A percentile compares a stretch with the other conserved stretches of the same genome.
These are phyloP conservation scores for Tuber umbilicatum DNA, from an alignment of 495 filamentous ascomycete genomes.

Conservation along the genomic window DNA sequence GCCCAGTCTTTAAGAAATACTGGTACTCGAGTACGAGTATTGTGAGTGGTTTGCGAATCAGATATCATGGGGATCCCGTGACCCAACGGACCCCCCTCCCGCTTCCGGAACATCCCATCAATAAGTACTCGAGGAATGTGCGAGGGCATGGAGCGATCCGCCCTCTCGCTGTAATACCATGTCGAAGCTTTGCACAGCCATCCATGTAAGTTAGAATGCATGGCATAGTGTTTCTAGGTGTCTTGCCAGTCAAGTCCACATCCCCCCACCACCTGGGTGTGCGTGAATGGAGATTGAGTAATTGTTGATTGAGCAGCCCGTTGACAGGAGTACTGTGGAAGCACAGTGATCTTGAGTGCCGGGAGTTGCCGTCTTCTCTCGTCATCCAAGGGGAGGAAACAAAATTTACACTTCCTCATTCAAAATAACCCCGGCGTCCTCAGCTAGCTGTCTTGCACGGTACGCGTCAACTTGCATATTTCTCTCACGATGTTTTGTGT, in stretches of 20 bases:
- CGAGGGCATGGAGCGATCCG: not conserved
- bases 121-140: not conserved
- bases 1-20: not conserved
- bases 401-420: not conserved
- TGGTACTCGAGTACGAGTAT: too few relatives aligned
- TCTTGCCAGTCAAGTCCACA: not conserved
- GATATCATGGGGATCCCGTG: not conserved
- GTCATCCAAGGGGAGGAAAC: not conserved
- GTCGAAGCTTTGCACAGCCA: not conserved
- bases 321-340: not conserved
- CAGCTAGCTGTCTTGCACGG: not conserved
- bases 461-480: not conserved
- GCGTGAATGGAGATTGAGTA: not conserved
- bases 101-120: not conserved
- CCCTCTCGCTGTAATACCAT: not conserved
- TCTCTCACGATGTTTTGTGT: not conserved
- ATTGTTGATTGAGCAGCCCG: not conserved
- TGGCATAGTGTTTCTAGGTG: not conserved
- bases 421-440: not conserved
- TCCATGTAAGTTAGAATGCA: not conserved
- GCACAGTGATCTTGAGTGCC: not conserved
- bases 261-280: not conserved
- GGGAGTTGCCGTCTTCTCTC: not conserved
- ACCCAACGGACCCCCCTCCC: not conserved
- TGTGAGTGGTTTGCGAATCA: not conserved